These are phyloP conservation scores for Oryza meyeriana DNA, from an alignment of 176 grass and related monocot species.

Conservation along the genomic window DNA sequence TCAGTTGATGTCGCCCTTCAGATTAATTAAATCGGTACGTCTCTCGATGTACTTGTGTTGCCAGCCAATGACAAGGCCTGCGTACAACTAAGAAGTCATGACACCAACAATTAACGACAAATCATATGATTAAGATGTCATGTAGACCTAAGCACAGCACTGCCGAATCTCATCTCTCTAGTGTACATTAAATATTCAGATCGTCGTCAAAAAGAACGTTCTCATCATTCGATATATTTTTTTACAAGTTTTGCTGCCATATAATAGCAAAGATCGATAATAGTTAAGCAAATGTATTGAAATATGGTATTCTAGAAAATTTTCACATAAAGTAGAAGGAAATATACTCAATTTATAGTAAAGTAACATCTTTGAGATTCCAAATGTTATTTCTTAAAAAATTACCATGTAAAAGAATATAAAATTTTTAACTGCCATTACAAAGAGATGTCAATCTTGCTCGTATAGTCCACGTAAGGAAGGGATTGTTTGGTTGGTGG, in stretches of 20 bases:
- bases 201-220: neutral
- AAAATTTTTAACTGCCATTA: neutral
- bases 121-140: neutral
- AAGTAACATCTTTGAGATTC: neutral
- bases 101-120: slow-evolving; percentile 30
- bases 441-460: too few relatives aligned
- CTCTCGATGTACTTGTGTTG: slow-evolving; percentile 31
- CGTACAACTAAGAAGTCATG: neutral
- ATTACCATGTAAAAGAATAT: neutral
- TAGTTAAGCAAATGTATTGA: neutral
- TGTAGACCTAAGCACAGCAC: neutral
- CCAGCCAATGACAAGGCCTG: slow-evolving; percentile 35
- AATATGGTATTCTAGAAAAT: neutral
- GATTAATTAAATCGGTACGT: slow-evolving; percentile 19
- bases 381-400: neutral
- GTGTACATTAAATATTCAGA: neutral
- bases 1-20: slow-evolving; percentile 1
- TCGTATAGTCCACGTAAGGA: too few relatives aligned
- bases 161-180: neutral
- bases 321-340: neutral
- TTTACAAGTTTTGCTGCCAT: neutral
- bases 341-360: neutral
- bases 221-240: neutral
- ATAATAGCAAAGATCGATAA: neutral
- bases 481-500: too few relatives aligned